Base-by-base conservation (phyloP, 176 grass and related monocot genomes). In the Chloris gayana region DNA sequence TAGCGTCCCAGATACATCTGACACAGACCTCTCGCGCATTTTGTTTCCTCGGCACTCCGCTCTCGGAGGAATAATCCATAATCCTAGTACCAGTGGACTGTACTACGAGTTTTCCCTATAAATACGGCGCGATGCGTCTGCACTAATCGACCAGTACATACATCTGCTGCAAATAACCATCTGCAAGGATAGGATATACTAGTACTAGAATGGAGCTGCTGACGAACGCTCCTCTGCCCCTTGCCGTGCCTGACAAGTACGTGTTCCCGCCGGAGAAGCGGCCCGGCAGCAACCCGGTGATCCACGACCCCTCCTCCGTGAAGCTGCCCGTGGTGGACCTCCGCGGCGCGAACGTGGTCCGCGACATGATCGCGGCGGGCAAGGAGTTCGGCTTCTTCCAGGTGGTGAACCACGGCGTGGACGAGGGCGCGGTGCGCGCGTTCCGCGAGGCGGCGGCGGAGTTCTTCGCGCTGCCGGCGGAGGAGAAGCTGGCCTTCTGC, bases 341-440 rank as follows among this genome's bases (percentile, higher is more conserved):
- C 68, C 10, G 42, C 21, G 56, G 22, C 30, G 29, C 27, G 35
- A 64, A 74, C 46, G 85, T 67, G 15, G 68, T 81, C 71, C 35
- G 83, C 62, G 50, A 63, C 67, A 53, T 91, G 64, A 71, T 91
- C 32, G 19, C 37, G 9, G 75, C 85, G 12, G 89, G 81, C 24
- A 80, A 91, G 64, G 77, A 87, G 22, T 66, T 87, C 33, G 85
- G 89, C 25, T 91, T 87, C 76, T 91, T 91, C 69, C 81, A 91
- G 76, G 85, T 85, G 19, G 66, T 89, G 35, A 89, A 89, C 77
- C 78, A 89, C 42, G 87, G 87, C 25, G 71, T 89, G 33, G 13
- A 25, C 0, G 78, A 84, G 69, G 22, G 73, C 59, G 63, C 69
- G 42, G 77, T 90, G 49, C 12, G 81, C 53, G 50, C 22, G 64